Percentiles rank a stretch among this genome's conserved stretches.
Conservation (phyloP, 371 early-diverging fungal genomes). For the Mortierella sp. region DNA sequence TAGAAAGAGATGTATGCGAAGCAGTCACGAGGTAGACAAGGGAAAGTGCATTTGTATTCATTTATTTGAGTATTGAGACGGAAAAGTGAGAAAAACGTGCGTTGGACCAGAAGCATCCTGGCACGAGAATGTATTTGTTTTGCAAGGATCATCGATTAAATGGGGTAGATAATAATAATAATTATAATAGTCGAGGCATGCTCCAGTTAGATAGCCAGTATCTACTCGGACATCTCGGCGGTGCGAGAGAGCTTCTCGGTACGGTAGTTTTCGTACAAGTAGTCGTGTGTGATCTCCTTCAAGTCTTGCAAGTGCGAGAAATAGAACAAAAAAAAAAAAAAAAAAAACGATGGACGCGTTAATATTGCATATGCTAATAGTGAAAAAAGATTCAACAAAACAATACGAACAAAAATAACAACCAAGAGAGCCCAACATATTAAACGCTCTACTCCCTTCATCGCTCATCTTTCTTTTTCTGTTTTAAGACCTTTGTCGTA, state of each 20-base stretch:
- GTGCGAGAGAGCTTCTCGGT: slow-evolving; percentile 91
- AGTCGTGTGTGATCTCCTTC: slow-evolving; percentile 94
- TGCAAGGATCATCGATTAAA: background rate
- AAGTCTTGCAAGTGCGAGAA: slow-evolving; percentile 95
- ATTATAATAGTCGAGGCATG: background rate
- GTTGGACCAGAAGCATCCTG: background rate
- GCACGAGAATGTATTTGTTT: slow-evolving; percentile 4
- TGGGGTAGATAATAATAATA: background rate
- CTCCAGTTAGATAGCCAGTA: slow-evolving; percentile 20
- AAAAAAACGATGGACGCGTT: background rate
- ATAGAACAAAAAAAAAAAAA: slow-evolving; percentile 58
- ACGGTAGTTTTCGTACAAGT: slow-evolving; percentile 97
- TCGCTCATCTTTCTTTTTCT: slow-evolving; percentile 10
- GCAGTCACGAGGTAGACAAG: background rate
- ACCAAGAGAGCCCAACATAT: slow-evolving; percentile 15
- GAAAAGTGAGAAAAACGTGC: background rate
- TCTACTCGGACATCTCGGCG: slow-evolving; percentile 68
- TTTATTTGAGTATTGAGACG: background rate
- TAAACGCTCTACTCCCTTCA: slow-evolving; percentile 1
- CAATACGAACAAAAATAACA: slow-evolving; percentile 11
- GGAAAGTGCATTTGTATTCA: background rate
- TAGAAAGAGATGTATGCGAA: background rate
- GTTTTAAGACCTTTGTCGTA: background rate
- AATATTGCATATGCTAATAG: background rate
- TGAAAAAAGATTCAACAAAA: background rate